A percentile compares a stretch with the other conserved stretches of the same genome.
phyloP scores from a whole-genome alignment of 306 rosid species.

The Fragaria nilgerrensis region DNA sequence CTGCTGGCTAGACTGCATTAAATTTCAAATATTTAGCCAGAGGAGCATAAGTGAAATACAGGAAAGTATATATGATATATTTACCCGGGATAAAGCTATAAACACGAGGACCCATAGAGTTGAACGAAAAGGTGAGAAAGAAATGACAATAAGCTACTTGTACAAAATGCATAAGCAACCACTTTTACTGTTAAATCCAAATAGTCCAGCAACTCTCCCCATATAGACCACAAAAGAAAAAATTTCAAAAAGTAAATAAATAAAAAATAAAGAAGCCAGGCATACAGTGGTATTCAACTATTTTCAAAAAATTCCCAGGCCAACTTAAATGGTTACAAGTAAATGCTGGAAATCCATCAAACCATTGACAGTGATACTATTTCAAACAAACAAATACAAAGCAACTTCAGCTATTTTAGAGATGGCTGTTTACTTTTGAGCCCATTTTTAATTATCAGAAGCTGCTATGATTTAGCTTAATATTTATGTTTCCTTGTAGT shows the following conservation, averaged over 20 bases:
- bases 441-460: background rate
- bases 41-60: background rate
- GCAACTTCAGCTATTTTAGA: background rate
- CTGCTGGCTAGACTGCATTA: constrained; percentile 70
- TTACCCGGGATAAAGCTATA: background rate
- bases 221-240: background rate
- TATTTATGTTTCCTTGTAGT: background rate
- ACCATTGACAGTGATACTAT: background rate
- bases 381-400: background rate
- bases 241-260: background rate
- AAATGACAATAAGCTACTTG: background rate
- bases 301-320: background rate
- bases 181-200: background rate
- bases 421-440: background rate
- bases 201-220: background rate
- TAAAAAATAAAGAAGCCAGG: background rate
- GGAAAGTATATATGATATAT: background rate
- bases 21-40: background rate
- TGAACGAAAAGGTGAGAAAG: background rate
- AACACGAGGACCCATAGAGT: background rate
- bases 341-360: background rate
- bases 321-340: background rate
- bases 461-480: background rate
- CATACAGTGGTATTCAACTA: background rate
- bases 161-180: background rate